Evolutionary conservation across 805 yeast species (phyloP).

Genomic region (Teunomyces gatunensis): DNA sequence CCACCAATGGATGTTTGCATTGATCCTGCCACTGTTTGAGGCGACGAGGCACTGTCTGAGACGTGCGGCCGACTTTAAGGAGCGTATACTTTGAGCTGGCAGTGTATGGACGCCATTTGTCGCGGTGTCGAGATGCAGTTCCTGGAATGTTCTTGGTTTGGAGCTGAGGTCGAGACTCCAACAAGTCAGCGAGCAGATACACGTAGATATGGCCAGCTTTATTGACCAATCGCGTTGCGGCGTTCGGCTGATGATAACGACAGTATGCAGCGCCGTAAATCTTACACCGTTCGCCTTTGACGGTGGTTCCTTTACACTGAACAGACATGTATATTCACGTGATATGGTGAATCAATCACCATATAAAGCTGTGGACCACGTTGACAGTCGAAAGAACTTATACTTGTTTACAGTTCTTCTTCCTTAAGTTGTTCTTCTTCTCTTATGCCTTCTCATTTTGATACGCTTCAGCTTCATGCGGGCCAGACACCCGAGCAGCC

Average conservation of each 20-base stretch:
- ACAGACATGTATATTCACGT: background rate
- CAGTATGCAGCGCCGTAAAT: slow-evolving; percentile 28
- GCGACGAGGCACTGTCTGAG: slow-evolving; percentile 41
- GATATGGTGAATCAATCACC: background rate
- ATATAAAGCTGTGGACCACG: background rate
- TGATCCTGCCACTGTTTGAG: slow-evolving; percentile 52
- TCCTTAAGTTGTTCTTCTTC: too few relatives aligned
- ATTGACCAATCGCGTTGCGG: background rate
- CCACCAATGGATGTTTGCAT: slow-evolving; percentile 46
- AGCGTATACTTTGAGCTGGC: slow-evolving; percentile 36
- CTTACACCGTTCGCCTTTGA: slow-evolving; percentile 41
- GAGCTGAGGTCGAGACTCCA: slow-evolving; percentile 36
- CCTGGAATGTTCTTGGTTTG: slow-evolving; percentile 32
- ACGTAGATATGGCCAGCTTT: slow-evolving; percentile 47
- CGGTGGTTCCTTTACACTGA: slow-evolving; percentile 44
- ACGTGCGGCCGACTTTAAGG: slow-evolving; percentile 55
- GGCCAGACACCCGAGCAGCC: slow-evolving; percentile 76
- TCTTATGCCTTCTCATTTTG: slow-evolving; percentile 62
- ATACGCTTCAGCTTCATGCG: slow-evolving; percentile 91
- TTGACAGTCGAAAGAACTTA: too few relatives aligned
- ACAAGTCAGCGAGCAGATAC: slow-evolving; percentile 45
- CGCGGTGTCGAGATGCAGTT: slow-evolving; percentile 13
- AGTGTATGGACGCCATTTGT: slow-evolving; percentile 34
- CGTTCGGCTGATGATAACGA: slow-evolving; percentile 24
- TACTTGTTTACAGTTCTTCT: too few relatives aligned